These are phyloP conservation scores for Boletus coccyginus DNA, from an alignment of 768 basidiomycete species.

Conservation along the genomic window DNA sequence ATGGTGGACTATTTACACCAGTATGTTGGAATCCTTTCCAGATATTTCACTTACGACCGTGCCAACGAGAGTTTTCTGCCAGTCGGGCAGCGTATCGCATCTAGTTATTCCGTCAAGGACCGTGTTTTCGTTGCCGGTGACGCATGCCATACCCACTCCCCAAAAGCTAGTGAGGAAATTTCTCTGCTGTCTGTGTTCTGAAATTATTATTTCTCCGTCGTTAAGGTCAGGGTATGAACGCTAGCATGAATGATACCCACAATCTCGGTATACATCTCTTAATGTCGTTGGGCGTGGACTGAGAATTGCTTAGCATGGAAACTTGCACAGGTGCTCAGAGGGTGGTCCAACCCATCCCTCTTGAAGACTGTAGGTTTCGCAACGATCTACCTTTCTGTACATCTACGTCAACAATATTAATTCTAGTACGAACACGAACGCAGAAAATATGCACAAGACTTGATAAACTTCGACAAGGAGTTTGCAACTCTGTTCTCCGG, in stretches of 20 bases:
- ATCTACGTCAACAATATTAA: neutral
- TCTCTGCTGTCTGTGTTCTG: slow-evolving; percentile 15
- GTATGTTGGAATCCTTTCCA: slow-evolving; percentile 34
- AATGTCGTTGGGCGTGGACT: slow-evolving; percentile 21
- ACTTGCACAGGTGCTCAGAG: slow-evolving; percentile 44
- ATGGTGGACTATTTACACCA: slow-evolving; percentile 75
- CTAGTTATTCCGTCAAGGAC: slow-evolving; percentile 55
- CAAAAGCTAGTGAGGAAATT: slow-evolving; percentile 45
- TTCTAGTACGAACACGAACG: slow-evolving; percentile 67
- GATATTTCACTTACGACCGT: neutral
- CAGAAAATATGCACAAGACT: slow-evolving; percentile 63
- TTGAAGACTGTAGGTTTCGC: slow-evolving; percentile 38
- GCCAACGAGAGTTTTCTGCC: neutral
- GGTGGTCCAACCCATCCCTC: slow-evolving; percentile 37
- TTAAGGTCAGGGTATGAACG: slow-evolving; percentile 53
- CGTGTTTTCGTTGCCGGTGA: slow-evolving; percentile 78
- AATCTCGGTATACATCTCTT: slow-evolving; percentile 38
- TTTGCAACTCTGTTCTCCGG: slow-evolving; percentile 67
- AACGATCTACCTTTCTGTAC: neutral
- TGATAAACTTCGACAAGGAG: slow-evolving; percentile 69
- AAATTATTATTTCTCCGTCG: neutral
- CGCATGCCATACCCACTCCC: slow-evolving; percentile 47
- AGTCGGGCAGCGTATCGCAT: slow-evolving; percentile 78
- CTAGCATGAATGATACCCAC: slow-evolving; percentile 52
- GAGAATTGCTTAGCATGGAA: slow-evolving; percentile 50